Evolutionary conservation across 306 rosid genomes (phyloP), one percentile per base, ranked within the genome.

Genomic region (Castanopsis chinensis): DNA sequence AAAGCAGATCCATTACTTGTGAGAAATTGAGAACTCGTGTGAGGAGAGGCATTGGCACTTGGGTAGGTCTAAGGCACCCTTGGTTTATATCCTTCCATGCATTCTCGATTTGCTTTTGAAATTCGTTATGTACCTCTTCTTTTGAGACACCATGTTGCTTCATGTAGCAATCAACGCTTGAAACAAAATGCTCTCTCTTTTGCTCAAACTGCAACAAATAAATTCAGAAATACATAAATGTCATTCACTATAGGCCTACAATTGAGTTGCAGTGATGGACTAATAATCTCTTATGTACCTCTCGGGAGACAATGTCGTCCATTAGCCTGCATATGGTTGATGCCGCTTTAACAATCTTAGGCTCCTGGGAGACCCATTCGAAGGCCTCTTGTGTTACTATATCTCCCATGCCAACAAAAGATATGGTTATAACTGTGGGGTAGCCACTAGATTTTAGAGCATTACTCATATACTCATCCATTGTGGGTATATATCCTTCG

Each of bases 61-160:
- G 33, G 17, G 19, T 61, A 12, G 78, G 78, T 6, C 28, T 28
- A 6, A 72, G 68, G 37, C 37, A 73, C 21, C 64, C 78, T 51
- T 73, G 57, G 43, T 79, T 79, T 9, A 73, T 12, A 35, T 79
- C 83, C 56, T 79, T 79, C 83, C 83, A 79, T n/a, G 78, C 60
- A 35, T 67, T 25, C 20, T 20, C 41, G 10, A 74, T 57, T 55
- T 73, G 45, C 23, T 53, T 27, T 27, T n/a, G 28, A 18, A 73
- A 27, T 80, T 49, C 45, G 45, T 37, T 37, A 0, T 8, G 45
- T 37, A 6, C 45, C 45, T 37, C 45, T 37, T 37, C 45, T 43
- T 25, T 69, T 5, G 59, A 27, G 14, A 6, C 59, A 0, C 30
- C 59, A 65, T 80, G 2, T 23, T 74, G 68, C 28, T 30, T 69